phyloP scores from a whole-genome alignment of 73 alveolate species.

The Paramecium pentaurelia region DNA sequence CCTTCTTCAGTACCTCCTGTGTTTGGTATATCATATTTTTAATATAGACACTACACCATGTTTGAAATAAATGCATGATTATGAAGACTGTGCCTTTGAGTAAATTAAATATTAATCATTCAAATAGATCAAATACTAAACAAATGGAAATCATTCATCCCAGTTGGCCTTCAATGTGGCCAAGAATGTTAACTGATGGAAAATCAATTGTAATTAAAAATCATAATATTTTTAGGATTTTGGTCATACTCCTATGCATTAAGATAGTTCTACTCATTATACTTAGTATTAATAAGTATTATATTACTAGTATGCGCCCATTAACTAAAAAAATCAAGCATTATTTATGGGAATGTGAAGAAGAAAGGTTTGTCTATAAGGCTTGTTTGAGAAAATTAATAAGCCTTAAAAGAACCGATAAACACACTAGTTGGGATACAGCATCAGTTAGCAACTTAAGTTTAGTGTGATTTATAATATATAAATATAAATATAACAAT shows the following conservation, averaged over 20 bases:
- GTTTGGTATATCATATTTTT: not conserved
- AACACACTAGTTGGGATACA: constrained; percentile 85
- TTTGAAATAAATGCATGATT: constrained; percentile 78
- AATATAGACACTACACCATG: constrained; percentile 66
- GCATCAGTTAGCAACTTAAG: constrained; percentile 81
- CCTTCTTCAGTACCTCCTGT: constrained; percentile 65
- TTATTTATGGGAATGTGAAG: constrained; percentile 87
- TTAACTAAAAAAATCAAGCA: constrained; percentile 72
- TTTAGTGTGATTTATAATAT: constrained; percentile 54
- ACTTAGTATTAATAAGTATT: not conserved
- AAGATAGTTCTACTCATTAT: constrained; percentile 57
- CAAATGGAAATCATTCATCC: constrained; percentile 67
- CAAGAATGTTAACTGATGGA: constrained; percentile 69
- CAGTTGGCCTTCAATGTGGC: constrained; percentile 72
- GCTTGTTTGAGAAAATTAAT: constrained; percentile 84
- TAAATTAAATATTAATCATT: constrained; percentile 4
- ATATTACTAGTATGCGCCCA: constrained; percentile 48
- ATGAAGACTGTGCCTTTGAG: constrained; percentile 92
- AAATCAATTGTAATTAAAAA: constrained; percentile 12
- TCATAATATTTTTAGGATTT: not conserved
- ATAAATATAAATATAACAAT: constrained; percentile 9
- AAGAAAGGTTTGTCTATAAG: constrained; percentile 84
- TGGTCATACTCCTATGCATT: constrained; percentile 52
- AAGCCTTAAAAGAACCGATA: constrained; percentile 66
- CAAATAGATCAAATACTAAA: constrained; percentile 32